These are phyloP conservation scores for Eucalyptus erythrocorys DNA, from an alignment of 345 rosid species.

Conservation along the genomic window DNA sequence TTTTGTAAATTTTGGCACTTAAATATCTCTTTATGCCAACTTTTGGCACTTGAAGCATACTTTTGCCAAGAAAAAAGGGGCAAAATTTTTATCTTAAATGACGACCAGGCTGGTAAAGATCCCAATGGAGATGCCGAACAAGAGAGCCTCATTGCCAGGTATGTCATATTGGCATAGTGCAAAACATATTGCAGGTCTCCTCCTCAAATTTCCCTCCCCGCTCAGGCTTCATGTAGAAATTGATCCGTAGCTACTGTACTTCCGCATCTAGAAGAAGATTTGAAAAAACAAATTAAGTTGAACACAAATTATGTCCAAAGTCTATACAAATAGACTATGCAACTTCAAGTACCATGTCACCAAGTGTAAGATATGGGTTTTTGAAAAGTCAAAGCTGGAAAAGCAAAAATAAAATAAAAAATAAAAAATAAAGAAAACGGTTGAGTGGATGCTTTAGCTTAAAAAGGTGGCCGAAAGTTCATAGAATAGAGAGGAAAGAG, in stretches of 20 bases:
- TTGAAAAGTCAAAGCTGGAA: too few relatives aligned
- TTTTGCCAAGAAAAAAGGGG: background rate
- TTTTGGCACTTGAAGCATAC: too few relatives aligned
- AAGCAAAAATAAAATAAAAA: too few relatives aligned
- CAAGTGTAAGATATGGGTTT: too few relatives aligned
- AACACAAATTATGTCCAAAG: background rate
- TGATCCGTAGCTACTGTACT: background rate
- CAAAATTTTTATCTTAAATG: background rate
- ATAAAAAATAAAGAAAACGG: too few relatives aligned
- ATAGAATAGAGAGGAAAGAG: too few relatives aligned
- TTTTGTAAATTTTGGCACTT: too few relatives aligned
- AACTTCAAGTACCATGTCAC: background rate
- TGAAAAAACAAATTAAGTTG: background rate
- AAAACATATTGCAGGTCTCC: background rate
- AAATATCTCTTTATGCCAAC: too few relatives aligned
- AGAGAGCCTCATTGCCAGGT: background rate
- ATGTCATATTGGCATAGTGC: background rate
- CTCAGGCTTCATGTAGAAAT: background rate
- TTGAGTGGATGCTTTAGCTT: too few relatives aligned
- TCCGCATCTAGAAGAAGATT: background rate
- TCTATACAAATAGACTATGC: background rate
- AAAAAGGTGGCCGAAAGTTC: too few relatives aligned
- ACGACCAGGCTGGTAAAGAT: background rate
- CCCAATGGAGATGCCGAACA: background rate
- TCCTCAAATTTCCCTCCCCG: background rate